These are phyloP conservation scores for Phytophthora colocasiae DNA, from an alignment of 352 stramenopile species.

Conservation along the genomic window DNA sequence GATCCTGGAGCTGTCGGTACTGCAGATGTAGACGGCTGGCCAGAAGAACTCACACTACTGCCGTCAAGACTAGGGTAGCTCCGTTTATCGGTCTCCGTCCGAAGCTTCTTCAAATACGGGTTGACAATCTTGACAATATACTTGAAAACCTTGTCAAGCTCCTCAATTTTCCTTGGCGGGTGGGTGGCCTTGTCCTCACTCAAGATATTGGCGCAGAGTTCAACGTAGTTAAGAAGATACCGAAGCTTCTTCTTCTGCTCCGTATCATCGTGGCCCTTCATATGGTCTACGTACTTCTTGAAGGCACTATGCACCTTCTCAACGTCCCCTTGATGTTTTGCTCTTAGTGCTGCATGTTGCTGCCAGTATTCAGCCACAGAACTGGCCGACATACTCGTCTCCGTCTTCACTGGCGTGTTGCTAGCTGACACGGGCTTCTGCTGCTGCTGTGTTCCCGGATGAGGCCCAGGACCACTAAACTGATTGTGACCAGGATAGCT, in stretches of 20 bases:
- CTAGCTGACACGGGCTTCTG: slow-evolving; percentile 22
- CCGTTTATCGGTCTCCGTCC: slow-evolving; percentile 82
- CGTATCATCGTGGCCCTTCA: slow-evolving; percentile 88
- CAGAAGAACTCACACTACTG: slow-evolving; percentile 11
- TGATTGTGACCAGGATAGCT: slow-evolving; percentile 57
- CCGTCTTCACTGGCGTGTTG: slow-evolving; percentile 30
- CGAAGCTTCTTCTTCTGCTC: slow-evolving; percentile 90
- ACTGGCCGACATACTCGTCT: slow-evolving; percentile 38
- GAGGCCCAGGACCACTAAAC: slow-evolving; percentile 29
- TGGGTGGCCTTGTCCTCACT: slow-evolving; percentile 78
- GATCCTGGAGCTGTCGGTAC: slow-evolving; percentile 11
- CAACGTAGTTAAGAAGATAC: slow-evolving; percentile 85
- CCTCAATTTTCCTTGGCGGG: slow-evolving; percentile 75
- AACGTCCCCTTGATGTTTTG: slow-evolving; percentile 84
- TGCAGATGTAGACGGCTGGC: slow-evolving; percentile 19
- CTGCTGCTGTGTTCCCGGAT: slow-evolving; percentile 37
- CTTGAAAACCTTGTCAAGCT: slow-evolving; percentile 90
- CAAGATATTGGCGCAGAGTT: slow-evolving; percentile 83
- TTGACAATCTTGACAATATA: slow-evolving; percentile 92
- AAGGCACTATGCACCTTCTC: slow-evolving; percentile 89
- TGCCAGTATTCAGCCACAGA: slow-evolving; percentile 80
- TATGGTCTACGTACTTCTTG: slow-evolving; percentile 91
- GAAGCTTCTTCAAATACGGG: slow-evolving; percentile 88
- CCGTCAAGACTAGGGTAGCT: slow-evolving; percentile 37
- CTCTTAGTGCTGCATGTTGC: slow-evolving; percentile 75